Percentiles rank a stretch among this genome's conserved stretches.
These are phyloP conservation scores for Calonectria hawksworthii DNA, from an alignment of 2,329 filamentous ascomycete species.

Conservation along the genomic window DNA sequence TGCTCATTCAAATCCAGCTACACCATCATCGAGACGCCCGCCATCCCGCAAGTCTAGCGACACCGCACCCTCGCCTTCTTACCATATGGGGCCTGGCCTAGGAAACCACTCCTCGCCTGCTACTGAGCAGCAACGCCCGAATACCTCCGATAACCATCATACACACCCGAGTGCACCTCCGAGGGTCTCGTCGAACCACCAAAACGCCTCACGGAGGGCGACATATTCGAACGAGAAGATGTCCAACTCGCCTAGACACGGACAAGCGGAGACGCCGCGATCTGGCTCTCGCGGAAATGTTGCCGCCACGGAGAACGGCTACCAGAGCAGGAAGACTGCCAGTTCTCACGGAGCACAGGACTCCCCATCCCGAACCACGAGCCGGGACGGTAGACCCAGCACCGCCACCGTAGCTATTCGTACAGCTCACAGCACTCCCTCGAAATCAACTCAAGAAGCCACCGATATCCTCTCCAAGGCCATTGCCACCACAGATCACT, in stretches of 20 bases:
- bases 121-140: slow-evolving; percentile 56
- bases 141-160: slow-evolving; percentile 66
- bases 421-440: slow-evolving; percentile 59
- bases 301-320: slow-evolving; percentile 44
- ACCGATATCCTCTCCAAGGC: slow-evolving; percentile 85
- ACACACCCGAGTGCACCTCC: slow-evolving; percentile 82
- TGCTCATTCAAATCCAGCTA: slow-evolving; percentile 64
- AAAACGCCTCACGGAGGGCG: slow-evolving; percentile 59
- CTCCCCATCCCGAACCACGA: slow-evolving; percentile 54
- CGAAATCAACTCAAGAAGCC: slow-evolving; percentile 77
- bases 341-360: slow-evolving; percentile 51
- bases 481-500: slow-evolving; percentile 58
- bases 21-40: slow-evolving; percentile 67
- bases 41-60: slow-evolving; percentile 66
- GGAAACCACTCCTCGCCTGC: slow-evolving; percentile 60
- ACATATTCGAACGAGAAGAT: slow-evolving; percentile 61
- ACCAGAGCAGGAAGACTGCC: slow-evolving; percentile 49
- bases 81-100: slow-evolving; percentile 59
- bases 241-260: slow-evolving; percentile 58
- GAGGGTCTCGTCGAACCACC: slow-evolving; percentile 81
- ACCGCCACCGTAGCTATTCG: slow-evolving; percentile 61
- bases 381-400: slow-evolving; percentile 56
- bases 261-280: slow-evolving; percentile 53
- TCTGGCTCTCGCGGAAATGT: slow-evolving; percentile 52
- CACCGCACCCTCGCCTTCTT: slow-evolving; percentile 56